These are phyloP conservation scores for Chaetomium sp. DNA, from an alignment of 2,329 filamentous ascomycete genomes.

Conservation along the genomic window DNA sequence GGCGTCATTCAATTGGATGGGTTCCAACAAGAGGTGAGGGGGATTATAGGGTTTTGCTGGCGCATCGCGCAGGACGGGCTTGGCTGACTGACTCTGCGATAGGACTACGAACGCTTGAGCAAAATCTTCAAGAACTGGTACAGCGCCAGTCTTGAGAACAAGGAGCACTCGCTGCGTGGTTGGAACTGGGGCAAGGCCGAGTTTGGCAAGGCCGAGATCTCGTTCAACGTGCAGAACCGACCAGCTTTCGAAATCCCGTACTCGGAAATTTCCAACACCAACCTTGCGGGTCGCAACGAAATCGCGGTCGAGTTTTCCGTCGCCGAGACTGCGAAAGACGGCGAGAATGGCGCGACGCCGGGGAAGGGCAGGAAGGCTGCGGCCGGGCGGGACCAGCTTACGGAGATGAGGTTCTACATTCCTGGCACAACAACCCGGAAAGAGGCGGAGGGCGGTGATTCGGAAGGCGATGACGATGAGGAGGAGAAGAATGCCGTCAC, in stretches of 20 bases:
- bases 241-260: slow-evolving; percentile 97
- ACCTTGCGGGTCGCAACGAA: slow-evolving; percentile 94
- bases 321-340: slow-evolving; percentile 67
- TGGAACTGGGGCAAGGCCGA: slow-evolving; percentile 99
- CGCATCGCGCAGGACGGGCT: not conserved
- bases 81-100: slow-evolving; percentile 15
- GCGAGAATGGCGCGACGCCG: slow-evolving; percentile 63
- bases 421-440: slow-evolving; percentile 81
- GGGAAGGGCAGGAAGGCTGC: slow-evolving; percentile 82
- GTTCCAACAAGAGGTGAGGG: slow-evolving; percentile 69
- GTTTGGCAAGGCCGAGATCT: slow-evolving; percentile 88
- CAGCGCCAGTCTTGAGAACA: slow-evolving; percentile 82
- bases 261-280: slow-evolving; percentile 95
- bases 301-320: slow-evolving; percentile 91
- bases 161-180: slow-evolving; percentile 88
- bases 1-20: slow-evolving; percentile 91
- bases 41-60: slow-evolving; percentile 26
- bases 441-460: slow-evolving; percentile 66
- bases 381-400: slow-evolving; percentile 83
- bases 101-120: slow-evolving; percentile 82
- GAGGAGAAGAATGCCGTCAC: slow-evolving; percentile 94
- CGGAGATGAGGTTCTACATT: slow-evolving; percentile 99
- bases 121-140: slow-evolving; percentile 99
- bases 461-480: slow-evolving; percentile 58
- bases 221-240: slow-evolving; percentile 94